These are phyloP conservation scores for Sporothrix luriei DNA, from an alignment of 2,329 filamentous ascomycete genomes.

Conservation along the genomic window DNA sequence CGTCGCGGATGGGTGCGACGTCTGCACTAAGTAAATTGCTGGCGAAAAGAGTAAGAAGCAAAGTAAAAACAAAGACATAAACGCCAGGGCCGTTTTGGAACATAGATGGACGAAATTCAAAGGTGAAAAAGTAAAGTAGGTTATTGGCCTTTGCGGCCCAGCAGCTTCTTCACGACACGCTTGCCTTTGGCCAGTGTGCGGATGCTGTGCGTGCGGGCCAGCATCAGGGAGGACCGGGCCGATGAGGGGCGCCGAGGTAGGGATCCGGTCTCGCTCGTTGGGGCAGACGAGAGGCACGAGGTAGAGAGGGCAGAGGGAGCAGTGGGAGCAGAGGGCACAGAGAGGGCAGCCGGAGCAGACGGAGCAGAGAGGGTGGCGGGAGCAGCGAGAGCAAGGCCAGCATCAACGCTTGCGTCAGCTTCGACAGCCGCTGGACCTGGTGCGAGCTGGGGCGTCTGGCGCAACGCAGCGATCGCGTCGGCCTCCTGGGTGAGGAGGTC, in stretches of 20 bases:
- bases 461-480: not conserved
- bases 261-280: not conserved
- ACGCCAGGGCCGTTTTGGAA: too few relatives aligned
- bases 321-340: not conserved
- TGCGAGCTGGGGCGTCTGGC: not conserved
- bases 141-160: not conserved
- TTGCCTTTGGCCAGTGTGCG: slow-evolving; percentile 12
- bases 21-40: too few relatives aligned
- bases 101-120: not conserved
- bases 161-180: not conserved
- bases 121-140: not conserved
- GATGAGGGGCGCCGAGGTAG: not conserved
- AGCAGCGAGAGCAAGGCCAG: not conserved
- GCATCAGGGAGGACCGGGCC: not conserved
- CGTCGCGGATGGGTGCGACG: too few relatives aligned
- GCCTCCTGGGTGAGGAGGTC: not conserved
- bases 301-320: too few relatives aligned
- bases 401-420: not conserved
- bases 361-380: too few relatives aligned
- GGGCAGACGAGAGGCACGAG: not conserved
- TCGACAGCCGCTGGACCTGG: not conserved
- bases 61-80: not conserved
- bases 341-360: not conserved
- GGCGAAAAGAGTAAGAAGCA: not conserved
- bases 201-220: not conserved